Percentiles rank a stretch among this genome's conserved stretches.
phyloP scores from a whole-genome alignment of 495 filamentous ascomycete genomes.

The Copromyces sp. region DNA sequence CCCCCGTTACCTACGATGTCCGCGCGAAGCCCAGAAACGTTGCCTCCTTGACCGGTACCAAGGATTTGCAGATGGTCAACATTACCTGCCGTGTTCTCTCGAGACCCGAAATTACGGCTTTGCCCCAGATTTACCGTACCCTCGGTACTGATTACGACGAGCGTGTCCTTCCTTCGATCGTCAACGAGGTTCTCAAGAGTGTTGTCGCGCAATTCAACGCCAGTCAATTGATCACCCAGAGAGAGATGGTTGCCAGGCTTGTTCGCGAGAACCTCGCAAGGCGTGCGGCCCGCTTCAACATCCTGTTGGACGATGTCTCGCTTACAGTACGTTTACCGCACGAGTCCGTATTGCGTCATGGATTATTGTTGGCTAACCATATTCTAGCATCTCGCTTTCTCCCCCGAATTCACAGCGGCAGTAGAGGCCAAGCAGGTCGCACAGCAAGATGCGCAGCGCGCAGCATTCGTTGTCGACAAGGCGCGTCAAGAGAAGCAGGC shows the following conservation, averaged over 20 bases:
- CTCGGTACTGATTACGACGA: constrained; percentile 95
- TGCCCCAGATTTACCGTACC: constrained; percentile 94
- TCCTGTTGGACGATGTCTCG: constrained; percentile 93
- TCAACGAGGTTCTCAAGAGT: constrained; percentile 97
- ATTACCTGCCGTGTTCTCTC: constrained; percentile 99
- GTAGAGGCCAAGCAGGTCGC: constrained; percentile 99
- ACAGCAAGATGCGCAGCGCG: constrained; percentile 94
- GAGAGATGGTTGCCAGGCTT: constrained; percentile 86
- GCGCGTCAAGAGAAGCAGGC: constrained; percentile 99
- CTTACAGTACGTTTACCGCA: constrained; percentile 59
- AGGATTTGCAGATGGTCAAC: constrained; percentile 99
- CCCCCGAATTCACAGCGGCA: constrained; percentile 95
- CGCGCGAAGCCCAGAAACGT: constrained; percentile 96
- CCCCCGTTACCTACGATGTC: constrained; percentile 92
- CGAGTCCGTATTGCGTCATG: not conserved
- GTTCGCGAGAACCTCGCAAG: constrained; percentile 88
- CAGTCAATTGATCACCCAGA: constrained; percentile 93
- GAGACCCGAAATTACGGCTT: constrained; percentile 71
- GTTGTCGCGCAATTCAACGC: constrained; percentile 99
- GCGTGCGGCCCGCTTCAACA: constrained; percentile 92
- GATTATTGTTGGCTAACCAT: constrained; percentile 12
- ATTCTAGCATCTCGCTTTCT: constrained; percentile 89
- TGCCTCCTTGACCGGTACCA: constrained; percentile 93
- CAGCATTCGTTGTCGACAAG: constrained; percentile 97
- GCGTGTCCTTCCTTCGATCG: constrained; percentile 90